Conservation (phyloP, 2,329 filamentous ascomycete species). For the Gnomoniopsis smithogilvyi region DNA sequence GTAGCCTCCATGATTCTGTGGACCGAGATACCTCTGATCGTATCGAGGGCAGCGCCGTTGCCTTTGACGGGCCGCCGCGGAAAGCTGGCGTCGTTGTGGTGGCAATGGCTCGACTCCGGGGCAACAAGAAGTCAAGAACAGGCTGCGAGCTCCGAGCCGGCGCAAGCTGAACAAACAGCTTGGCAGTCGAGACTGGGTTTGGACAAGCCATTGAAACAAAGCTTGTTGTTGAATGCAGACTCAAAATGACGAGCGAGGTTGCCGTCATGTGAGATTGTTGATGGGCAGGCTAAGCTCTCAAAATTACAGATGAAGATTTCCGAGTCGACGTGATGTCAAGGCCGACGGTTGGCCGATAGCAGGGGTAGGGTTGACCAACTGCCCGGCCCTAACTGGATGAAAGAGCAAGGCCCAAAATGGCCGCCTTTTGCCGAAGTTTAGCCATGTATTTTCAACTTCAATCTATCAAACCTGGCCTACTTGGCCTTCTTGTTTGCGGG, state of each 20-base stretch:
- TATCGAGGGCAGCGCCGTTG: background rate
- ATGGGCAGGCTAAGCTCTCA: background rate
- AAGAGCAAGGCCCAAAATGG: too few species aligned
- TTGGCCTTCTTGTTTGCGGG: too few species aligned
- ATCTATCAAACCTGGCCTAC: too few species aligned
- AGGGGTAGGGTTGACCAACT: background rate
- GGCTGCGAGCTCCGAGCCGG: slow-evolving; percentile 21
- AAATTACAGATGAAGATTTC: slow-evolving; percentile 10
- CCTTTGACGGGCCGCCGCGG: slow-evolving; percentile 2
- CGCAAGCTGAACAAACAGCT: slow-evolving; percentile 30
- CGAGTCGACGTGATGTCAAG: background rate
- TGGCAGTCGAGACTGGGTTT: slow-evolving; percentile 25
- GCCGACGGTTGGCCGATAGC: background rate
- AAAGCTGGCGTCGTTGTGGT: slow-evolving; percentile 18
- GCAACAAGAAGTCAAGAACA: slow-evolving; percentile 41
- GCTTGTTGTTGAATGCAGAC: background rate
- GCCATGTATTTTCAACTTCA: background rate
- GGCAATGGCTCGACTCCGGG: slow-evolving; percentile 16
- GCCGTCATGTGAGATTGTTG: background rate
- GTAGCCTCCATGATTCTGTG: background rate
- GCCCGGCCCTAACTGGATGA: background rate
- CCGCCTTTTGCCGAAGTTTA: background rate
- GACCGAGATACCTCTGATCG: background rate
- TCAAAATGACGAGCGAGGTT: background rate
- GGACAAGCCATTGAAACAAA: slow-evolving; percentile 10